Base-by-base conservation (phyloP, 2,329 filamentous ascomycete genomes). In the Epichloe sylvatica region DNA sequence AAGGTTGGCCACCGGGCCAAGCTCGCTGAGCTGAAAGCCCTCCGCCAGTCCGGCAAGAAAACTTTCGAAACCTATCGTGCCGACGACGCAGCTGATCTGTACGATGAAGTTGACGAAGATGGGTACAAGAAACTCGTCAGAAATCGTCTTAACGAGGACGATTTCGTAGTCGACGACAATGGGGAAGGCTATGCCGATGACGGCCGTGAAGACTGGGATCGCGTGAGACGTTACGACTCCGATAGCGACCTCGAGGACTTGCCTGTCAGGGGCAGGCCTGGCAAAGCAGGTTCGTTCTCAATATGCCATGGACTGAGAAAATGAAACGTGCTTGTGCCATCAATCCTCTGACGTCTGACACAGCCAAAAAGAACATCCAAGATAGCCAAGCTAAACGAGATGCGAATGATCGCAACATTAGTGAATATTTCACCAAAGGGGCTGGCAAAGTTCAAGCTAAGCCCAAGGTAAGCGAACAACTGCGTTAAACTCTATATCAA, bases 101-200 rank as follows among this genome's bases (percentile, higher is more conserved):
- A 97, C 70, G 92, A 97, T 55, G 90, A 94, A 60, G 89, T 98
- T 45, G 90, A 97, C 62, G 92, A 98, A 60, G 91, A 92, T 61
- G 86, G 86, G 47, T 98, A 98, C 74, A 96, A 96, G 72, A 94
- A 94, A 65, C 84, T 97, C 56, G 89, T 98, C 13, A 80, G 92
- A 40, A 81, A 84, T 50, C 83, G 92, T 44, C 74, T 98, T 47
- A 86, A 97, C 62, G 77, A 94, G 60, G 92, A 98, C 60, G 92
- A 98, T 69, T 98, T 98, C 61, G 91, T 98, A 47, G 90, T 98
- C 52, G 92, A 97, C 71, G 92, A 98, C 70, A 94, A 96, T 70
- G 91, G 91, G 61, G 88, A 91, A 64, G 91, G 92, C 37, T 98
- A 98, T 62, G 91, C 88, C 56, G 91, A 97, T 64, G 92, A 97